Conservation (phyloP, 768 basidiomycete genomes). For the Floccularia luteovirens region DNA sequence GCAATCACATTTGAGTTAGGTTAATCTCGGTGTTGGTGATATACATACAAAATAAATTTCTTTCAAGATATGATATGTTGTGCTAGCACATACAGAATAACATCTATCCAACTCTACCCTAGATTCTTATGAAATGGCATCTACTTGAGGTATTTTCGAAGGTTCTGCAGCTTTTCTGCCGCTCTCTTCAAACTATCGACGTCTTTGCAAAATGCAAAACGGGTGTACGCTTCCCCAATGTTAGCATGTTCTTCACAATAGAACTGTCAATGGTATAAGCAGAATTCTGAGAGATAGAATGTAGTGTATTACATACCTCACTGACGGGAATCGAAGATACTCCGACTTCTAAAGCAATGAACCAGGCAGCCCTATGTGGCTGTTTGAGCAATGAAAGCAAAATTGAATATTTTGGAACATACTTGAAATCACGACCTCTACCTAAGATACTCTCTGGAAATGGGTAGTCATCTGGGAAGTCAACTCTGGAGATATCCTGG, state of each 20-base stretch:
- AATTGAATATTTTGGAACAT: slow-evolving; percentile 4
- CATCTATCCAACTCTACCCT: neutral
- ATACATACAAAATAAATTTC: too few relatives aligned
- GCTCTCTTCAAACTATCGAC: slow-evolving; percentile 74
- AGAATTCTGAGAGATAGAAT: neutral
- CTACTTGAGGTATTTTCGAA: slow-evolving; percentile 55
- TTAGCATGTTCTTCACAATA: slow-evolving; percentile 82
- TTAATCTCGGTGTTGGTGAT: too few relatives aligned
- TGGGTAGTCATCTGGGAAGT: slow-evolving; percentile 79
- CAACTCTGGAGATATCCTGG: slow-evolving; percentile 70
- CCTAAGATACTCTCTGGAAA: slow-evolving; percentile 73
- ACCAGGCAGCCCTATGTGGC: slow-evolving; percentile 77
- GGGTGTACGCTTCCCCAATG: slow-evolving; percentile 81
- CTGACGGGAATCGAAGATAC: slow-evolving; percentile 94
- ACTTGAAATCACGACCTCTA: slow-evolving; percentile 86
- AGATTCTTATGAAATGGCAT: neutral
- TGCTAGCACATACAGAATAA: too few relatives aligned
- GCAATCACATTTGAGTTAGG: too few relatives aligned
- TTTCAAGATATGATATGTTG: too few relatives aligned
- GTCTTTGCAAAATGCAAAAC: slow-evolving; percentile 98
- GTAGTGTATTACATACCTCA: slow-evolving; percentile 52
- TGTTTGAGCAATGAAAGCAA: slow-evolving; percentile 6
- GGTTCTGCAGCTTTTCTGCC: slow-evolving; percentile 68
- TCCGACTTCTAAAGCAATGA: slow-evolving; percentile 83
- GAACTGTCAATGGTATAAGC: slow-evolving; percentile 53